These are phyloP conservation scores for Rutstroemia sp. DNA, from an alignment of 2,329 filamentous ascomycete species.

Conservation along the genomic window DNA sequence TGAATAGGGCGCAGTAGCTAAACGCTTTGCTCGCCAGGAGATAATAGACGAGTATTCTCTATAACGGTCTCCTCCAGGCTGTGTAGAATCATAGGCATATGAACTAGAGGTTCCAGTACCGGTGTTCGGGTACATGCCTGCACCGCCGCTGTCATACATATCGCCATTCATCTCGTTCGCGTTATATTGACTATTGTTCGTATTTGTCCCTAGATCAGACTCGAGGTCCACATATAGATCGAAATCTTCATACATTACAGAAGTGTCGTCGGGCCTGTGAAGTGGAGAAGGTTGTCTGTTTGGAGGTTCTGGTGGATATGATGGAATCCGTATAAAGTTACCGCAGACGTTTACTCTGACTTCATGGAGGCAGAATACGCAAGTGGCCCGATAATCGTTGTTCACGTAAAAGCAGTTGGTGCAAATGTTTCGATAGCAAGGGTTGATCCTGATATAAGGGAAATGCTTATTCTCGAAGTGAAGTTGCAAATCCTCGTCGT, in stretches of 20 bases:
- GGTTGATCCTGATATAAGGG: conserved; percentile 20
- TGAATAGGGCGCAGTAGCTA: neutral
- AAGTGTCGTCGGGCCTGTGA: neutral
- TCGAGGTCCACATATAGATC: neutral
- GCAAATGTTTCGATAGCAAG: conserved; percentile 19
- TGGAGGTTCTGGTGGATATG: conserved; percentile 15
- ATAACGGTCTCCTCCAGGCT: conserved; percentile 10
- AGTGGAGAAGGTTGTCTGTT: conserved; percentile 3
- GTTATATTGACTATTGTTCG: neutral
- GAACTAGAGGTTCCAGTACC: neutral
- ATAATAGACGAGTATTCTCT: neutral
- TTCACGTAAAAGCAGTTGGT: neutral
- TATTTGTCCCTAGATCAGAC: neutral
- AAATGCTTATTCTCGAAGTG: conserved; percentile 25
- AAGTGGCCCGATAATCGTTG: neutral
- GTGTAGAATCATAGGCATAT: conserved; percentile 11
- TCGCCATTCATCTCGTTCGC: neutral
- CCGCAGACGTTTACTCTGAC: conserved; percentile 24
- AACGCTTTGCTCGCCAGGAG: neutral
- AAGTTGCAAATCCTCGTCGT: conserved; percentile 15
- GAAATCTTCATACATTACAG: neutral
- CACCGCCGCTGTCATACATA: conserved; percentile 3
- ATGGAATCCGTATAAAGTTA: conserved; percentile 17
- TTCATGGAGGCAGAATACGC: conserved; percentile 8
- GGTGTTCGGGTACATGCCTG: neutral